phyloP scores from a whole-genome alignment of 2,329 filamentous ascomycete genomes.

The Beauveria asiatica region DNA sequence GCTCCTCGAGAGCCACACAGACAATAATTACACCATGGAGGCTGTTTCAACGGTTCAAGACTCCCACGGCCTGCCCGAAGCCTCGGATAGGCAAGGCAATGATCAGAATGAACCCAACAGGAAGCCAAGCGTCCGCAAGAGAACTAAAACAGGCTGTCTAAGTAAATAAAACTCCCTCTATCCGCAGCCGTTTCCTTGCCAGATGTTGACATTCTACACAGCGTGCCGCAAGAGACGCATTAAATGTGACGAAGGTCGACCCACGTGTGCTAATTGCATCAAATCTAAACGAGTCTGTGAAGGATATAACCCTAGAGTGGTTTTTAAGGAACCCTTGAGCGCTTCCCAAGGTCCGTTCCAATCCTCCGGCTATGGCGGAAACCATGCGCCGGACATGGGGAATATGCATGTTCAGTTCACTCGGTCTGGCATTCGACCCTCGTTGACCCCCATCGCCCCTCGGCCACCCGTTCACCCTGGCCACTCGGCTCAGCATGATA shows the following conservation, averaged over 20 bases:
- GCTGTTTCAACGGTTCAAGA: neutral
- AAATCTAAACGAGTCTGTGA: conserved; percentile 80
- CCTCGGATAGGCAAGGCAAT: conserved; percentile 26
- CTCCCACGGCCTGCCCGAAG: conserved; percentile 13
- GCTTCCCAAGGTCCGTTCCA: conserved; percentile 21
- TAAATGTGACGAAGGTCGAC: conserved; percentile 89
- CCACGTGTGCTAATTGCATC: conserved; percentile 74
- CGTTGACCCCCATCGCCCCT: conserved; percentile 37
- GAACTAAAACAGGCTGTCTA: conserved; percentile 88
- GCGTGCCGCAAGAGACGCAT: conserved; percentile 91
- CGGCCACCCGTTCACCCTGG: conserved; percentile 3
- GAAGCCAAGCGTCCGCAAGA: conserved; percentile 47
- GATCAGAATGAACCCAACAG: conserved; percentile 36
- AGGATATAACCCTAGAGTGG: conserved; percentile 71
- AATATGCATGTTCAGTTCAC: conserved; percentile 5
- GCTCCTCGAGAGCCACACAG: neutral
- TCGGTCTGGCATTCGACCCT: conserved; percentile 14
- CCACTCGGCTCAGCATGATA: neutral
- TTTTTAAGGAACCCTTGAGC: conserved; percentile 68
- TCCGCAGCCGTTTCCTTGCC: neutral
- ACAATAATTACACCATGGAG: neutral
- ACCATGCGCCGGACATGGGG: conserved; percentile 22
- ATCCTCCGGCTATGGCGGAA: conserved; percentile 5
- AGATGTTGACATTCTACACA: conserved; percentile 25
- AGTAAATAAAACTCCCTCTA: conserved; percentile 45